These are phyloP conservation scores for Phytophthora europaea DNA, from an alignment of 352 stramenopile genomes.

Conservation along the genomic window DNA sequence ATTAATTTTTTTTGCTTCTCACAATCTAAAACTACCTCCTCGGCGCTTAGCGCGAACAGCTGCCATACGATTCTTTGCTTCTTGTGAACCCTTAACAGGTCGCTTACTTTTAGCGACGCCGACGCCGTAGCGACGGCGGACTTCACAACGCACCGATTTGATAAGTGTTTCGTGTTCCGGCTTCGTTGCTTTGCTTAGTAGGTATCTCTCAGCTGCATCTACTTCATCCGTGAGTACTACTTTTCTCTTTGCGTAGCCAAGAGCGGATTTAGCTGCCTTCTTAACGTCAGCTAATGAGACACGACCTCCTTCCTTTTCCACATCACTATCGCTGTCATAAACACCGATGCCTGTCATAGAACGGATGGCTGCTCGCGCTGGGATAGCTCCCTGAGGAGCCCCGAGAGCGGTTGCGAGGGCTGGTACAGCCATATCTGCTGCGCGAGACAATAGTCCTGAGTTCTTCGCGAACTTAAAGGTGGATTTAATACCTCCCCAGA, in stretches of 20 bases:
- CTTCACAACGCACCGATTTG: neutral
- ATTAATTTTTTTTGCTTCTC: conserved; percentile 1
- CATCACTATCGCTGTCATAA: neutral
- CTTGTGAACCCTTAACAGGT: neutral
- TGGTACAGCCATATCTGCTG: neutral
- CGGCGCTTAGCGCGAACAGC: conserved; percentile 1
- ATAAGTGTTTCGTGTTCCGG: neutral
- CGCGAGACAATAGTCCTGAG: neutral
- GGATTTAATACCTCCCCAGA: too few species aligned
- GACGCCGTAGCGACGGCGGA: neutral
- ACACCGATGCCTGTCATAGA: neutral
- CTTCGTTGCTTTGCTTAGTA: neutral
- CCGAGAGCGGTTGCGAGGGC: neutral
- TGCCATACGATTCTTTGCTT: neutral
- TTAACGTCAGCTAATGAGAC: neutral
- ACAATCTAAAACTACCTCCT: conserved; percentile 14
- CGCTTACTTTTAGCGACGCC: neutral
- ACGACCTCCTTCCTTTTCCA: neutral
- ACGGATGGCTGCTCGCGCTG: neutral
- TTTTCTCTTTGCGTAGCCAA: neutral
- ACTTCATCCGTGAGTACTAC: neutral
- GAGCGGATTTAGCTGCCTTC: neutral
- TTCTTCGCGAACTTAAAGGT: conserved; percentile 2
- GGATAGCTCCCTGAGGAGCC: neutral
- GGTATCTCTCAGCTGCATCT: neutral